Evolutionary conservation across 2,329 filamentous ascomycete species (phyloP), one percentile per base, ranked within the genome.

Genomic region (Aspergillus amoenus): DNA sequence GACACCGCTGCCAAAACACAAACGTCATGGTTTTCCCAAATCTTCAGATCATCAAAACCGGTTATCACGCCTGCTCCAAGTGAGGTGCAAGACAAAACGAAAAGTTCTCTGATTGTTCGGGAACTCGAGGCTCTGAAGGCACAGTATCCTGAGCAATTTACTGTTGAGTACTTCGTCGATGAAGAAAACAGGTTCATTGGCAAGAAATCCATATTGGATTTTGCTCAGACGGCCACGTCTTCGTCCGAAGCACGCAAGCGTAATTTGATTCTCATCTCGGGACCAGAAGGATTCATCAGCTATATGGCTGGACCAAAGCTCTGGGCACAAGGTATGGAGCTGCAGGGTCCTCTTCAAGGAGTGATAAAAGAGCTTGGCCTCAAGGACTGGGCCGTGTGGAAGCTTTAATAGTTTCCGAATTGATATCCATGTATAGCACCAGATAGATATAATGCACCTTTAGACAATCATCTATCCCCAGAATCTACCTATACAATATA

Each of bases 251-350:
- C 73, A 43, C 62, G 64, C 43, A 66, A 69, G 44, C 67, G 67
- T 61, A 70, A 72, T 58, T 71, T 96, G 18, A 78, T 97, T n/a
- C 80, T 96, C 55, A 84, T 97, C 1, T 96, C 92, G 0, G 94
- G 94, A 0, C 93, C 94, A 0, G 91, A 96, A 53, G 93, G 94
- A 0, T 97, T 97, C 74, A 82, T 97, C 40, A 82, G 84, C 43
- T 83, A 88, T 62, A 90, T 89, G 75, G 91, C 91, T 2, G 93
- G 94, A 1, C 79, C 86, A 9, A 96, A 96, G 60, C 76, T 84
- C 3, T 95, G 91, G 89, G 78, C 81, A 11, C 82, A 82, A 27
- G 91, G 91, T 0, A 78, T 79, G 56, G 89, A 96, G 74, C 79
- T 84, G 11, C 92, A 96, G 68, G 93, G 93, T 0, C 81, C 84